phyloP scores from a whole-genome alignment of 768 basidiomycete species.

The Kondoa subrosea region DNA sequence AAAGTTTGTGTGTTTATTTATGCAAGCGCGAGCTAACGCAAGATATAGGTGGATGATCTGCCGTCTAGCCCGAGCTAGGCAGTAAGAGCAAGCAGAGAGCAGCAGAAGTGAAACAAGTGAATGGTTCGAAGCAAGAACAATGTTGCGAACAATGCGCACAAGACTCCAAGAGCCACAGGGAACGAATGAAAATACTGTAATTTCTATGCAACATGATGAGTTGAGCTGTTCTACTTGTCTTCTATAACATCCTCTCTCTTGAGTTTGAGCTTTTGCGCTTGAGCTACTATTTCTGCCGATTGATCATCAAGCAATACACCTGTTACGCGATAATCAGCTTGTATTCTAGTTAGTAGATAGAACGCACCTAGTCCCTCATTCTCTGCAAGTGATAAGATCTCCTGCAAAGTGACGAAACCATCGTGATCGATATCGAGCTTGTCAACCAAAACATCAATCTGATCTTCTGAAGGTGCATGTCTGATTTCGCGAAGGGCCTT shows the following conservation, averaged over 20 bases:
- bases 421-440: constrained; percentile 94
- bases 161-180: no score
- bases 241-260: constrained; percentile 88
- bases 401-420: constrained; percentile 85
- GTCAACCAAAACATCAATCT: constrained; percentile 67
- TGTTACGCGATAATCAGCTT: no score
- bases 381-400: constrained; percentile 76
- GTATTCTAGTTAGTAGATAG: no score
- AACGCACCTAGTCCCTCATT: constrained; percentile 58
- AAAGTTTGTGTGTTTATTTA: no score
- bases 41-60: no score
- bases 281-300: constrained; percentile 17
- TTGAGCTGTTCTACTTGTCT: no score
- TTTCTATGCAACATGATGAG: no score
- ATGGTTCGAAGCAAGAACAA: not conserved
- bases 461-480: constrained; percentile 64
- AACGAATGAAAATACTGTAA: no score
- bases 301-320: constrained; percentile 62
- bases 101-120: not conserved
- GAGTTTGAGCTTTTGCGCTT: constrained; percentile 40
- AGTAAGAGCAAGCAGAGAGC: no score
- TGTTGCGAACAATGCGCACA: not conserved
- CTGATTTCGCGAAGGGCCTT: constrained; percentile 84
- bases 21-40: no score
- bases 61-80: no score